These are phyloP conservation scores for Starmera dryadoides DNA, from an alignment of 805 yeast species.

Conservation along the genomic window DNA sequence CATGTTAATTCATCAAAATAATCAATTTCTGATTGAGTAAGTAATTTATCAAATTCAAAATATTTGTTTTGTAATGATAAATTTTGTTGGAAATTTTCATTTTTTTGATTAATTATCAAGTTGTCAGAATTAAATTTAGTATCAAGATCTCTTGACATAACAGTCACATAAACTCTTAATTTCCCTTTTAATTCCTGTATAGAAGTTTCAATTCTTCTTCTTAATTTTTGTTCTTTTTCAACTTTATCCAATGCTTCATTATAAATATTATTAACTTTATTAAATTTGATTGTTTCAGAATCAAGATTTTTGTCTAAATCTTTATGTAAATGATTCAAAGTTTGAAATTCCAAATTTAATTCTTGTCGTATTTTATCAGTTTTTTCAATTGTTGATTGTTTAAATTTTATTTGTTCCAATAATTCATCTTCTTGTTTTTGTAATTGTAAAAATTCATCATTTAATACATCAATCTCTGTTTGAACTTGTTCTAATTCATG, in stretches of 20 bases:
- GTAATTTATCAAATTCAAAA: conserved; percentile 8
- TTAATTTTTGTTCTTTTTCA: conserved; percentile 27
- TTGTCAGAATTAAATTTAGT: not conserved
- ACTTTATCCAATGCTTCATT: conserved; percentile 21
- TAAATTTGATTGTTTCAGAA: conserved; percentile 16
- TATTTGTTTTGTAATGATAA: not conserved
- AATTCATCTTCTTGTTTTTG: conserved; percentile 12
- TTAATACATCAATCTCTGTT: conserved; percentile 7
- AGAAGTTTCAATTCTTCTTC: conserved; percentile 41
- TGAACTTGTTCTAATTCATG: conserved; percentile 15
- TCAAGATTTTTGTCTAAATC: conserved; percentile 14
- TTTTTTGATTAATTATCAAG: not conserved
- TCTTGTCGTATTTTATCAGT: conserved; percentile 4
- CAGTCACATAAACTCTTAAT: conserved; percentile 19
- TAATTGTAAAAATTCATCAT: conserved; percentile 6
- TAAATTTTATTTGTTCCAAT: conserved; percentile 13
- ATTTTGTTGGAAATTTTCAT: not conserved
- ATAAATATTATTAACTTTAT: conserved; percentile 14
- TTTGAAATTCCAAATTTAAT: conserved; percentile 16
- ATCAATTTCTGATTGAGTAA: not conserved
- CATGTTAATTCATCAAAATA: conserved; percentile 4
- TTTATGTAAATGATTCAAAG: conserved; percentile 15
- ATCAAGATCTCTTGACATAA: no score
- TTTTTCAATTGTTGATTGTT: conserved; percentile 9
- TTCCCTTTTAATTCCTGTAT: conserved; percentile 32